A percentile compares a stretch with the other conserved stretches of the same genome.
Conservation (phyloP, 768 basidiomycete genomes). For the Collybia mongolica region DNA sequence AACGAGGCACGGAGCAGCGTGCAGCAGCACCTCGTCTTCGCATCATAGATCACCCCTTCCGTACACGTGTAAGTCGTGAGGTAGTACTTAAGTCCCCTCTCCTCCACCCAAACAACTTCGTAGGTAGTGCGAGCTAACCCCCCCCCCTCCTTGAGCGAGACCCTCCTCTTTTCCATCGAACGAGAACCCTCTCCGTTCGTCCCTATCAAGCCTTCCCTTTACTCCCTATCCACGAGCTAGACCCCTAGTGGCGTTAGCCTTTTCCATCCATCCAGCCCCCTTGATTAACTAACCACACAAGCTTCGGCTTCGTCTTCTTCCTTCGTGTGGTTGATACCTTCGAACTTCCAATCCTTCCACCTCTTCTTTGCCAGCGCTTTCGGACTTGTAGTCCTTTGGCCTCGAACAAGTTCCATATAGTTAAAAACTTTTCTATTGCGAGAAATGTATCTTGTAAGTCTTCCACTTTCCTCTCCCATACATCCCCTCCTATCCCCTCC, state of each 20-base stretch:
- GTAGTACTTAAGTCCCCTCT: slow-evolving; percentile 27
- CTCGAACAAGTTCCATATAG: no score
- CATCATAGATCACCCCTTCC: slow-evolving; percentile 28
- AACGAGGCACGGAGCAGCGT: slow-evolving; percentile 15
- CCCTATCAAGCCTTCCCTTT: background rate
- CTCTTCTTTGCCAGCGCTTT: background rate
- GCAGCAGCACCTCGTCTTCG: slow-evolving; percentile 26
- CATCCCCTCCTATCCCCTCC: background rate
- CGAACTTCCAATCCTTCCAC: slow-evolving; percentile 1
- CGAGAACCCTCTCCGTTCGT: slow-evolving; percentile 4
- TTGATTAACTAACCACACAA: background rate
- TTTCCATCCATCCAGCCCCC: background rate
- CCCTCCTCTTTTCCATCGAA: background rate
- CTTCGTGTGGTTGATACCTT: background rate
- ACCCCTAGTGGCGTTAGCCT: slow-evolving; percentile 8
- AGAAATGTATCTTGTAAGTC: background rate
- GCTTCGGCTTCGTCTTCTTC: background rate
- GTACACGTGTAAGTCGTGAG: slow-evolving; percentile 47
- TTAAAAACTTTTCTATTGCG: no score
- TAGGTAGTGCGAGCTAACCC: background rate
- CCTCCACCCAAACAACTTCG: no score
- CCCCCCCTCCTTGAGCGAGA: slow-evolving; percentile 3
- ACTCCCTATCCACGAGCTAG: background rate
- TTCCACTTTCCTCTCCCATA: background rate
- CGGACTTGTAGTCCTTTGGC: no score